These are phyloP conservation scores for Ceratobasidium sp. DNA, from an alignment of 1,284 basidiomycete species.

Conservation along the genomic window DNA sequence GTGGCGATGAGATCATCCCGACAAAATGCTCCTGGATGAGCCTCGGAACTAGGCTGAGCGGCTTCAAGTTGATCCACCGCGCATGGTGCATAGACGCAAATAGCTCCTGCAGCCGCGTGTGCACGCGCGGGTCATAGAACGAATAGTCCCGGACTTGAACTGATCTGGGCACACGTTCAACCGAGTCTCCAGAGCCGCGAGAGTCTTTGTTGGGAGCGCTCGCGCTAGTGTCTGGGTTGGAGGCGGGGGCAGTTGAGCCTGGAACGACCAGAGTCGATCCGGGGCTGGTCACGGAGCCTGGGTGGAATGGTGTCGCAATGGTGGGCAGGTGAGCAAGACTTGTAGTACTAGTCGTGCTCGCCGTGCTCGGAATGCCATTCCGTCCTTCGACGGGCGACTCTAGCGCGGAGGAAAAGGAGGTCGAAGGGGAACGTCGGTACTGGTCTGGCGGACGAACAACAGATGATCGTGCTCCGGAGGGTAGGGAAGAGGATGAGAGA, in stretches of 20 bases:
- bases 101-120: slow-evolving; percentile 21
- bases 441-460: slow-evolving; percentile 25
- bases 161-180: background rate
- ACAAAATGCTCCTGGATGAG: slow-evolving; percentile 37
- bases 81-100: slow-evolving; percentile 34
- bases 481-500: slow-evolving; percentile 33
- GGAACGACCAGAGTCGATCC: slow-evolving; percentile 24
- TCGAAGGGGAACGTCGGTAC: slow-evolving; percentile 40
- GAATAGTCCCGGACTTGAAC: slow-evolving; percentile 13
- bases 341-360: slow-evolving; percentile 26
- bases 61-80: slow-evolving; percentile 40
- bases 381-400: slow-evolving; percentile 33
- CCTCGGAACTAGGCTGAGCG: slow-evolving; percentile 31
- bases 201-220: slow-evolving; percentile 15
- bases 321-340: background rate
- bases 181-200: slow-evolving; percentile 26
- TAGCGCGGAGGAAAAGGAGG: slow-evolving; percentile 27
- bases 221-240: background rate
- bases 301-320: background rate
- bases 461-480: slow-evolving; percentile 6
- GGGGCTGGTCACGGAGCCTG: background rate
- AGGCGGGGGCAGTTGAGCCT: background rate
- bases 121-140: slow-evolving; percentile 33
- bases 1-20: slow-evolving; percentile 20
- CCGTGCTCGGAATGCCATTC: slow-evolving; percentile 14